Base-by-base conservation (phyloP, 257 asterid species). In the Datura wrightii region DNA sequence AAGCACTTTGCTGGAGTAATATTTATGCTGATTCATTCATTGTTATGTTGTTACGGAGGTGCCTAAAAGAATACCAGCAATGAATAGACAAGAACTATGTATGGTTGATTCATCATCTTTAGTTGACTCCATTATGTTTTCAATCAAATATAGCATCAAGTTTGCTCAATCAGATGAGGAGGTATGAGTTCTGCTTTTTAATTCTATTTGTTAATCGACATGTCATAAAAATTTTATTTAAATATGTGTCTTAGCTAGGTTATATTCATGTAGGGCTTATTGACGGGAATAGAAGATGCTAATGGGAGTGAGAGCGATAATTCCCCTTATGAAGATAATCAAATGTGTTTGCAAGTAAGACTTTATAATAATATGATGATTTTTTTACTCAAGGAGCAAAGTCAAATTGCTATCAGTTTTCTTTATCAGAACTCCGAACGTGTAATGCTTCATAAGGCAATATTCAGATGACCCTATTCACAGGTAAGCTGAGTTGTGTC, bases 331-430 rank as follows among this genome's bases (percentile, higher is more conserved):
- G 86, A 91, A 89, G 95, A 92, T 90, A 94, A 67, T 85, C 85
- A 10, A 37, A 88, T 86, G 90, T 91, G 96, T 82, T 71, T 82
- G 87, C 92, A 90, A 83, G 97, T 93, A 89, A 91, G 92, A 37
- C 83, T 13, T 53, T n/a, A 39, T 69, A 56, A 41, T 69, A 69
- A 9, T n/a, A 3, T 54, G 42, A 19, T 79, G 34, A 16, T 34
- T 31, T 37, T 36, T 41, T 79, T 36, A 34, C 63, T 46, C 31
- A 69, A 69, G 34, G 52, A 69, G 18, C 79, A 69, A 69, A 39
- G 15, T 15, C 53, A n/a, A 59, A n/a, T 59, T 24, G 31, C 31
- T 24, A 24, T 24, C 31, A 24, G 31, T 24, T 24, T 24, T 56
- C 36, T 8, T 59, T 6, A 56, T 56, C 11, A 59, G 10, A n/a